Base-by-base conservation (phyloP, 1,139 yeast genomes). In the Blastobotrys capitulatus region DNA sequence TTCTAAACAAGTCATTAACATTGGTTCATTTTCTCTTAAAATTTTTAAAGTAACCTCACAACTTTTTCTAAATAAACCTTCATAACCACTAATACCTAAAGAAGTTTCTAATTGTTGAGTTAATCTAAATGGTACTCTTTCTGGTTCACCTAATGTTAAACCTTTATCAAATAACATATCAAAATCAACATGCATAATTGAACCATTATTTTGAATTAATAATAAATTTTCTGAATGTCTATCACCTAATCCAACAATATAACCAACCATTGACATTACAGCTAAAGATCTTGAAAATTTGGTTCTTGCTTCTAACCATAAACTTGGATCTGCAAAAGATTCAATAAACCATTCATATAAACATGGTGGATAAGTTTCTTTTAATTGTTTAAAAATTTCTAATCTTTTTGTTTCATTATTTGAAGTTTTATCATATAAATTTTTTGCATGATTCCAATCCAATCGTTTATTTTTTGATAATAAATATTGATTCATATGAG, bases 191-290 rank as follows among this genome's bases (percentile, higher is more conserved):
- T 94, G 99, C 55, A 94, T 70, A 0, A 89, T 80, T 9, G 81
- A 81, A 1, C 98, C 98, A 1, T 81, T 78, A 40, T 76, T 78
- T 57, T 84, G 83, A 60, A 84, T 79, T 44, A 92, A 72, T 49
- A 94, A 68, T 25, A 94, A 79, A 62, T 94, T 94, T 62, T 94
- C 98, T 60, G 96, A 86, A 64, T 94, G 99, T 29, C 99, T 75
- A 66, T 94, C 99, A 19, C 99, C 99, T 46, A 94, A 75, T 6
- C 73, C 77, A 8, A 73, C 56, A 50, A 92, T 81, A 63, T 86
- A 88, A 0, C 99, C 98, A 7, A 92, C 95, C 73, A 94, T 89
- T 0, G 97, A 90, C 98, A 94, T 94, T 0, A 90, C 98, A 0
- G 97, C 97, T 26, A 87, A 72, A 0, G 96, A 82, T 48, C 96